phyloP scores from a whole-genome alignment of 805 yeast genomes.

The Isabelozyma heimii region DNA sequence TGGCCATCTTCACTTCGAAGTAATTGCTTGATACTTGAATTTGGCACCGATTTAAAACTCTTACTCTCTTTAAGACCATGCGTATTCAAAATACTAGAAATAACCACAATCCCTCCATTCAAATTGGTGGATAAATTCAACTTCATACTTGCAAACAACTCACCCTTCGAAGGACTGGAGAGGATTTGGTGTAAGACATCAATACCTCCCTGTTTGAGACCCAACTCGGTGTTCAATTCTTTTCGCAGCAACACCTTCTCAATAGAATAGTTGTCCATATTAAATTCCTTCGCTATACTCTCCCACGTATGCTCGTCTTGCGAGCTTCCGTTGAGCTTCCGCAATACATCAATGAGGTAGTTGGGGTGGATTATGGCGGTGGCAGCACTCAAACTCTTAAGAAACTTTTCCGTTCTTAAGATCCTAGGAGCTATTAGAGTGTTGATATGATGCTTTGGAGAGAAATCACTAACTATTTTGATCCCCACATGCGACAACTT shows the following conservation, averaged over 20 bases:
- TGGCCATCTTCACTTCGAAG: slow-evolving; percentile 12
- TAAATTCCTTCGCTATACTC: slow-evolving; percentile 15
- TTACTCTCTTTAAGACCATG: slow-evolving; percentile 50
- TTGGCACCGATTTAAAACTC: slow-evolving; percentile 14
- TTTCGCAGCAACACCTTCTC: slow-evolving; percentile 26
- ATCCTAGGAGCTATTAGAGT: slow-evolving; percentile 74
- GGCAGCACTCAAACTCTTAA: slow-evolving; percentile 62
- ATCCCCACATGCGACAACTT: slow-evolving; percentile 57
- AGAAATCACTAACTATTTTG: slow-evolving; percentile 42
- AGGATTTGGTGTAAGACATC: slow-evolving; percentile 7
- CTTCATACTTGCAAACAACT: slow-evolving; percentile 45
- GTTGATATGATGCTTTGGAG: slow-evolving; percentile 38
- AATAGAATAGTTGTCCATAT: slow-evolving; percentile 29
- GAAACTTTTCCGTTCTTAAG: slow-evolving; percentile 84
- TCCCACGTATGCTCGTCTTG: slow-evolving; percentile 8
- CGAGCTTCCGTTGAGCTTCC: slow-evolving; percentile 6
- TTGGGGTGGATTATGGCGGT: slow-evolving; percentile 53
- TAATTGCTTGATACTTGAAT: slow-evolving; percentile 12
- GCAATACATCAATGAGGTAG: slow-evolving; percentile 47
- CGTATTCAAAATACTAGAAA: slow-evolving; percentile 53
- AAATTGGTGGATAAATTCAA: slow-evolving; percentile 57
- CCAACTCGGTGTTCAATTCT: slow-evolving; percentile 32
- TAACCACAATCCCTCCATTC: slow-evolving; percentile 58
- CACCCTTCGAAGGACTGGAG: slow-evolving; percentile 18
- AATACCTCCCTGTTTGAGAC: slow-evolving; percentile 16